Evolutionary conservation across 345 rosid species (phyloP).

Genomic region (Schrenkiella parvula): DNA sequence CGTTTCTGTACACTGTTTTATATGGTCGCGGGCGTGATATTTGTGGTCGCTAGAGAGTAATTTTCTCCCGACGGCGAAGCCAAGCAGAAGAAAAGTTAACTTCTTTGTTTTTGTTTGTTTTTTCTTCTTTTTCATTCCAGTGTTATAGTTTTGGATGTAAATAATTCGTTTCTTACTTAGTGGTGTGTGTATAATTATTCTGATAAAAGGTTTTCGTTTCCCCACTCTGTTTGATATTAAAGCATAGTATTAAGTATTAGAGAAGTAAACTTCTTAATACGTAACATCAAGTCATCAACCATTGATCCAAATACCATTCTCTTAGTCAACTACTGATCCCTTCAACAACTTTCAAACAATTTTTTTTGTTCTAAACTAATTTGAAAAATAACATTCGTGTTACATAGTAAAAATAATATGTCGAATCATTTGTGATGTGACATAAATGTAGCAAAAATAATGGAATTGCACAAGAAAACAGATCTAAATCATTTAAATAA

Average conservation of each 20-base stretch:
- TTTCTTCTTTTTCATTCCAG: neutral
- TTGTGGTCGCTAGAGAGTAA: conserved; percentile 27
- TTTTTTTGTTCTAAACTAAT: neutral
- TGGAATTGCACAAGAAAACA: neutral
- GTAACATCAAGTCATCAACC: too few species aligned
- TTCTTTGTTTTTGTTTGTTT: conserved; percentile 1
- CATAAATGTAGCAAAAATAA: neutral
- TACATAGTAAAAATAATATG: neutral
- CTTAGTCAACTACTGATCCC: neutral
- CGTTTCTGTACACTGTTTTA: conserved; percentile 21
- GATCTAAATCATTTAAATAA: neutral
- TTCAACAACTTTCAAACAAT: neutral
- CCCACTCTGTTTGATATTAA: neutral
- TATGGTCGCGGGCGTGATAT: conserved; percentile 23
- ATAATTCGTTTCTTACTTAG: conserved; percentile 19
- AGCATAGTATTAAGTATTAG: neutral
- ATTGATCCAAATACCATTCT: neutral
- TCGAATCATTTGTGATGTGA: neutral
- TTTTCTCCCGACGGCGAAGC: conserved; percentile 19
- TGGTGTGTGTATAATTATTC: conserved; percentile 6
- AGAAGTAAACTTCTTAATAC: too few species aligned
- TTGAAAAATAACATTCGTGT: neutral
- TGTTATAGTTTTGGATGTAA: conserved; percentile 28
- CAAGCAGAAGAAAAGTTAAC: conserved; percentile 11
- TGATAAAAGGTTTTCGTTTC: neutral